Evolutionary conservation across 2,329 filamentous ascomycete species (phyloP), one percentile per base, ranked within the genome.

Genomic region (Colletotrichum spaethianum): DNA sequence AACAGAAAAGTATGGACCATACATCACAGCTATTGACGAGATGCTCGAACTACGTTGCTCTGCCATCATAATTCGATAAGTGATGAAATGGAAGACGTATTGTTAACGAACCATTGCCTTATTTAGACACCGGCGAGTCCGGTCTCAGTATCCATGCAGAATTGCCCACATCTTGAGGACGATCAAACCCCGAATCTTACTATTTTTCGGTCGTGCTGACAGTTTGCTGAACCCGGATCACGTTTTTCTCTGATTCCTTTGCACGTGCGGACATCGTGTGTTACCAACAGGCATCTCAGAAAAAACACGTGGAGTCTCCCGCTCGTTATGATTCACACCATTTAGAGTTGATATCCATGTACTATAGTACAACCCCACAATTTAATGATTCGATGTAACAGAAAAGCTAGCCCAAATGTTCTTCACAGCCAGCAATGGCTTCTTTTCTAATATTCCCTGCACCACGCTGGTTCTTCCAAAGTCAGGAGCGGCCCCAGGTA

Each of bases 401-500:
- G 8, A 52, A 28, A 18, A 1, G 12, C 18, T 3, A 18, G 14
- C 7, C 23, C 18, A 4, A 26, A 23, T 52, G 28, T 28, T 18
- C 2, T 16, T 28, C 26, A 9, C 23, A 7, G 33, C 7, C 3
- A 52, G 28, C 28, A 18, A 5, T 7, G 28, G 26, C 48, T 18
- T 26, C n/a, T 6, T 16, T 23, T 6, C 16, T 52, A 67, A n/a
- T 28, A 7, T 9, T 46, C 50, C 50, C 65, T 68, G 23, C 66
- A 69, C 66, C 66, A 69, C 4, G n/a, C 52, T 9, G 11, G 26
- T 52, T 50, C 60, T 14, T 2, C 5, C 5, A 53, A 26, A 20
- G 42, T 71, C n/a, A 78, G 63, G 11, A 77, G 53, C 1, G 75
- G 76, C 3, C 76, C 76, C 20, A 77, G 73, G n/a, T 77, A 78